A percentile compares a stretch with the other conserved stretches of the same genome.
Evolutionary conservation across 306 rosid species (phyloP).

Genomic region (Pachyrhizus erosus): DNA sequence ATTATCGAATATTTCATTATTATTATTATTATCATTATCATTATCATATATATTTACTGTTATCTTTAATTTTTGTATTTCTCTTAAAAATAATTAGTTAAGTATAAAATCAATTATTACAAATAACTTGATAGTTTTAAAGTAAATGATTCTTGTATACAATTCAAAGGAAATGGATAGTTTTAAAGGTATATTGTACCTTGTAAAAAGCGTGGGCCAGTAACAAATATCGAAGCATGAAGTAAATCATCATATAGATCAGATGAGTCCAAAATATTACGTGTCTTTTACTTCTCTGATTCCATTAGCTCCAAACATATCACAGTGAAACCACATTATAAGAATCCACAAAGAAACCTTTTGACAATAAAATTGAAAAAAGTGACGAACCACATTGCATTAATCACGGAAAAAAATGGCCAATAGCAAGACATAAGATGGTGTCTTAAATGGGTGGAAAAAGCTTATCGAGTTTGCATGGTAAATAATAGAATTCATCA

Average conservation of each 20-base stretch:
- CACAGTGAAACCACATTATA: neutral
- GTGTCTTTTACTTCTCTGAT: neutral
- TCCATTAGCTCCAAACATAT: neutral
- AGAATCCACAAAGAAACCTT: neutral
- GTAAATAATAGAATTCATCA: conserved; percentile 71
- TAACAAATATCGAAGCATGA: too few species aligned
- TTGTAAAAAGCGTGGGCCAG: too few species aligned
- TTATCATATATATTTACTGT: neutral
- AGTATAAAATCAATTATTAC: neutral
- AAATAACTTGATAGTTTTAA: too few species aligned
- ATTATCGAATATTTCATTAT: too few species aligned
- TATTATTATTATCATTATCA: too few species aligned
- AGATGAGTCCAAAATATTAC: too few species aligned
- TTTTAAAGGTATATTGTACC: too few species aligned
- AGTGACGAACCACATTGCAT: neutral
- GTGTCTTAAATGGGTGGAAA: conserved; percentile 56
- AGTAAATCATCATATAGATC: too few species aligned
- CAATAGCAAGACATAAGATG: neutral
- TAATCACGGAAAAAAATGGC: neutral
- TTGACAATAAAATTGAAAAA: neutral
- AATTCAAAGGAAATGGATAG: too few species aligned
- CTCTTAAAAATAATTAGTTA: neutral
- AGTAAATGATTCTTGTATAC: too few species aligned
- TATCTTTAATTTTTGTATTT: neutral
- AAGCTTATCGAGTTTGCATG: conserved; percentile 55